Percentiles rank a stretch among this genome's conserved stretches.
Conservation (phyloP, 805 yeast species). For the Yamadazyma laniorum region DNA sequence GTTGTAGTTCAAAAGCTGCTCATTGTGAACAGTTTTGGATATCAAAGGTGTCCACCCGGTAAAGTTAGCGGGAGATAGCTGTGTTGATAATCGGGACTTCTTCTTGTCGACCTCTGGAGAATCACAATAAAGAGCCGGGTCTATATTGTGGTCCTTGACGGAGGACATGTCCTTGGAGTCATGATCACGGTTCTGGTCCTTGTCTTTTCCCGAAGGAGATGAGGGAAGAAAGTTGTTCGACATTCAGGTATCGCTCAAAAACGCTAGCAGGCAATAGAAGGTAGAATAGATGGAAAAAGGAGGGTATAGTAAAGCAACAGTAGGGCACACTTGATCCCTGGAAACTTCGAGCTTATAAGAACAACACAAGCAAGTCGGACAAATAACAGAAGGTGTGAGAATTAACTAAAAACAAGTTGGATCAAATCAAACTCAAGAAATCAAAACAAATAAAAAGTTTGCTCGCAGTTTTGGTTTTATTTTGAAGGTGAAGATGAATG, state of each 20-base stretch:
- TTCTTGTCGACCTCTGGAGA: slow-evolving; percentile 7
- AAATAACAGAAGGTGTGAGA: no score
- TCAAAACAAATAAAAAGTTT: not conserved
- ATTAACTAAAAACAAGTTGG: no score
- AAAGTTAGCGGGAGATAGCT: slow-evolving; percentile 12
- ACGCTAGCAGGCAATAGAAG: no score
- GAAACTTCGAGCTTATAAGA: no score
- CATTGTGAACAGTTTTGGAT: slow-evolving; percentile 35
- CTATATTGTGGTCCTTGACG: slow-evolving; percentile 19
- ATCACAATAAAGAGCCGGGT: slow-evolving; percentile 30
- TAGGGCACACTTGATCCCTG: no score
- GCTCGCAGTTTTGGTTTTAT: not conserved
- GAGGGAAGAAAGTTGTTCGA: slow-evolving; percentile 25
- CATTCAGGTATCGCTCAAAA: no score
- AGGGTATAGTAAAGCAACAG: no score
- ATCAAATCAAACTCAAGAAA: not conserved
- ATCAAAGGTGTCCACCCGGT: slow-evolving; percentile 47
- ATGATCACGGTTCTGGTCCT: no score
- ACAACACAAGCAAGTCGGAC: no score
- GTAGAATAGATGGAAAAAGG: no score
- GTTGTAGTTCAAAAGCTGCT: slow-evolving; percentile 30
- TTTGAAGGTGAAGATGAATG: not conserved
- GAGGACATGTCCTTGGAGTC: not conserved
- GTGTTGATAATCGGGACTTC: not conserved
- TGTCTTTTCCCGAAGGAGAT: slow-evolving; percentile 30